Evolutionary conservation across 164 flowering plant genomes (phyloP).

Genomic region (Berberis vulgaris): DNA sequence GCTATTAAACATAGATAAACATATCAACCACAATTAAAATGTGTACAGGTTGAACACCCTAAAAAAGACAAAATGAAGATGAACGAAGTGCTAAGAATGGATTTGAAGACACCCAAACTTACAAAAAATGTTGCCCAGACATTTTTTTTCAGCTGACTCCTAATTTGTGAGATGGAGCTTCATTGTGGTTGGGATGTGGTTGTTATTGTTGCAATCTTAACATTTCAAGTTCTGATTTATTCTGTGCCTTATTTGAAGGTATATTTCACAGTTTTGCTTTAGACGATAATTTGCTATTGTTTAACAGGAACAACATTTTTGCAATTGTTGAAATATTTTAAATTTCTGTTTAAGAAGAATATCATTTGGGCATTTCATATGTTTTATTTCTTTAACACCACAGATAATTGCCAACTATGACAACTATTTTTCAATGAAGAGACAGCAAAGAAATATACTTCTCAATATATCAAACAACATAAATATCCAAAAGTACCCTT

Average conservation of each 20-base stretch:
- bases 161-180: not conserved
- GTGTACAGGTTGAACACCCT: no score
- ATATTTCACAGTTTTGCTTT: not conserved
- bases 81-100: not conserved
- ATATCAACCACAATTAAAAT: no score
- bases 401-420: not conserved
- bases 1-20: no score
- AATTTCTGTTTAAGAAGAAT: no score
- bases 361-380: not conserved
- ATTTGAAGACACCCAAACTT: not conserved
- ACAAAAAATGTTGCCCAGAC: not conserved
- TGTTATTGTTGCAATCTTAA: not conserved
- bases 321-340: no score
- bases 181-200: no score
- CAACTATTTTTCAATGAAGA: no score
- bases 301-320: not conserved
- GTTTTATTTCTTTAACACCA: not conserved
- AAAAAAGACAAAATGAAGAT: no score
- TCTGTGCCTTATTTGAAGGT: not conserved
- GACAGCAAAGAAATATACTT: not conserved
- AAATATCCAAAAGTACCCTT: no score
- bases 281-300: not conserved
- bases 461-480: not conserved
- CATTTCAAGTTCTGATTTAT: not conserved
- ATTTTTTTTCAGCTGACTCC: not conserved